These are phyloP conservation scores for Penicillium polonicum DNA, from an alignment of 2,329 filamentous ascomycete genomes.

Conservation along the genomic window DNA sequence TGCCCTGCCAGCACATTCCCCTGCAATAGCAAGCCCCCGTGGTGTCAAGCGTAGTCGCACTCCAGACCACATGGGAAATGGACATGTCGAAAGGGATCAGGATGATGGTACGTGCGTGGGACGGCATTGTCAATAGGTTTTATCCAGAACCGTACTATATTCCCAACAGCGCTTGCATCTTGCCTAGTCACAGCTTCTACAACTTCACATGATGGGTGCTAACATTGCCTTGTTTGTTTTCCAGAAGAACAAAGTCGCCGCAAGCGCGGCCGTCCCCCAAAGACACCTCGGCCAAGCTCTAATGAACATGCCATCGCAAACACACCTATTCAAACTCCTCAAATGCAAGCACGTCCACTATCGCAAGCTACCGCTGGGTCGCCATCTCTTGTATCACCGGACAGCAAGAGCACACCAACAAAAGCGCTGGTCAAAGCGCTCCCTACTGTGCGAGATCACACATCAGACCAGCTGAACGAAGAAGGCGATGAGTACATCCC, in stretches of 20 bases:
- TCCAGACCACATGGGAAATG: conserved; percentile 64
- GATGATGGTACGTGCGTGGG: conserved; percentile 68
- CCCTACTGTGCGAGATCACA: conserved; percentile 94
- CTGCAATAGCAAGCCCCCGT: conserved; percentile 58
- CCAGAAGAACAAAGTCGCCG: conserved; percentile 46
- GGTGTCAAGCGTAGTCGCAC: conserved; percentile 79
- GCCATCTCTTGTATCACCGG: conserved; percentile 59
- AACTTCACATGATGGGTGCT: conserved; percentile 14
- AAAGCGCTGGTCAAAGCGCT: conserved; percentile 91
- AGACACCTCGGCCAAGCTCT: conserved; percentile 43
- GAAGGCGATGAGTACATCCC: conserved; percentile 93
- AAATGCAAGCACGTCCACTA: conserved; percentile 40
- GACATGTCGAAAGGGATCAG: conserved; percentile 58
- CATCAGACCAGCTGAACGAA: conserved; percentile 86
- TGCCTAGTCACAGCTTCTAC: conserved; percentile 18
- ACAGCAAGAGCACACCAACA: conserved; percentile 65
- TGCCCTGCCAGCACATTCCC: conserved; percentile 37
- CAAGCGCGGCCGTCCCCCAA: conserved; percentile 52
- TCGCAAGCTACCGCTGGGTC: conserved; percentile 42
- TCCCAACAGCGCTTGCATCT: not conserved
- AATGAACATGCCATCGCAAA: conserved; percentile 33
- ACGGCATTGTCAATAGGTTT: conserved; percentile 3
- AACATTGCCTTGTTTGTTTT: conserved; percentile 14
- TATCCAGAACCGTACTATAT: not conserved
- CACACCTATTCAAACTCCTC: conserved; percentile 41